Base-by-base conservation (phyloP, 257 asterid genomes). In the Salvia miltiorrhiza region DNA sequence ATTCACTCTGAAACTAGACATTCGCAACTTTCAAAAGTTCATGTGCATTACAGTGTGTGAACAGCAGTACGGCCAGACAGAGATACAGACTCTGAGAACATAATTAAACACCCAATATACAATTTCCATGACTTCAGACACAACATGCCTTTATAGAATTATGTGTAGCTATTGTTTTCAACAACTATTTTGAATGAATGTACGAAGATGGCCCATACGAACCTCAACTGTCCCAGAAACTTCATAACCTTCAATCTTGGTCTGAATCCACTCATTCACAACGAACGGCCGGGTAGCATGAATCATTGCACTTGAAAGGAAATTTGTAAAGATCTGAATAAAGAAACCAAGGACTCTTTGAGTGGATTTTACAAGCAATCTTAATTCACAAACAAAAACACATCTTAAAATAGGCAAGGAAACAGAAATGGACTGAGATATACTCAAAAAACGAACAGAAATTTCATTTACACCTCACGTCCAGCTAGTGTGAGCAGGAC, bases 221-320 rank as follows among this genome's bases (percentile, higher is more conserved):
- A 94, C 98, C 99, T 94, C 99, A 79, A 94, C 99, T 52, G 95
- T 89, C 76, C 99, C 99, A 67, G 98, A 94, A 80, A 94, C 95
- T 69, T 94, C 99, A 74, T 91, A 89, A 72, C 98, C 99, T 79
- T 89, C 87, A 70, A 94, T 94, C 85, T 87, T 94, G 30, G 98
- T 91, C 78, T 91, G 97, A 78, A 94, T 94, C 99, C 98, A 91
- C 76, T 91, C 97, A 50, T 86, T 94, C 69, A 86, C 87, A 73
- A 91, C 86, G 68, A 94, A 94, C 23, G 98, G 98, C 7, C 90
- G 86, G 28, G 98, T 87, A 44, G 97, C 96, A 80, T 91, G 98
- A 76, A 94, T 94, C 93, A 94, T 94, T 63, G 88, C 90, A 77
- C 99, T 89, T 70, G 99, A 94, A 70, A 94, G 98, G 75, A 94